Evolutionary conservation across 345 rosid genomes (phyloP).

Genomic region (Salix purpurea): DNA sequence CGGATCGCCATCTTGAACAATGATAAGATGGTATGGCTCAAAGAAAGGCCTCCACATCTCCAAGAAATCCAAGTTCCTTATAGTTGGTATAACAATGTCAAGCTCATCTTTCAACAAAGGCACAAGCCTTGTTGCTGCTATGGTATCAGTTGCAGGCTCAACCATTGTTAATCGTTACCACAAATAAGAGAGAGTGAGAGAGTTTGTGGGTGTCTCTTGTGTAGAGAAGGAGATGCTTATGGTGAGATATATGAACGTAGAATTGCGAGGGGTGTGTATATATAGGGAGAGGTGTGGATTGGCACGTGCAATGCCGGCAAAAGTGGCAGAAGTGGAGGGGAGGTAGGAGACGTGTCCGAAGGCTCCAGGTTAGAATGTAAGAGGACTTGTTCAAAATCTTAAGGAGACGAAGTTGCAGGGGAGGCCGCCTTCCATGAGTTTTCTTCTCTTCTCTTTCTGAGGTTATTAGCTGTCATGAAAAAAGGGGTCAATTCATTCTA

Average conservation of each 20-base stretch:
- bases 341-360: conserved; percentile 15
- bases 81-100: conserved; percentile 92
- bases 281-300: neutral
- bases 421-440: too few species aligned
- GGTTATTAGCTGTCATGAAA: neutral
- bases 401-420: neutral
- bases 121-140: conserved; percentile 26
- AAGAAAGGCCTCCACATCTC: conserved; percentile 99
- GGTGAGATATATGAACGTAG: neutral
- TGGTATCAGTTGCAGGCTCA: conserved; percentile 44
- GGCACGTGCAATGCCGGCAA: conserved; percentile 23
- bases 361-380: neutral
- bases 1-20: conserved; percentile 96
- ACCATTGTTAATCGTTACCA: conserved; percentile 32
- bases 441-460: too few species aligned
- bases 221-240: too few species aligned
- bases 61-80: conserved; percentile 84
- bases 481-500: neutral
- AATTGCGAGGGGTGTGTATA: neutral
- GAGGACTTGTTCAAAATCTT: neutral
- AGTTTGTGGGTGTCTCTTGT: neutral
- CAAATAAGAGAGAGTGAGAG: neutral
- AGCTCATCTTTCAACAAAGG: conserved; percentile 68
- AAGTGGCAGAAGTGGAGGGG: conserved; percentile 16
- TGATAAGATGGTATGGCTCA: conserved; percentile 88